phyloP scores from a whole-genome alignment of 2,329 filamentous ascomycete species.

The Fusarium clavum region DNA sequence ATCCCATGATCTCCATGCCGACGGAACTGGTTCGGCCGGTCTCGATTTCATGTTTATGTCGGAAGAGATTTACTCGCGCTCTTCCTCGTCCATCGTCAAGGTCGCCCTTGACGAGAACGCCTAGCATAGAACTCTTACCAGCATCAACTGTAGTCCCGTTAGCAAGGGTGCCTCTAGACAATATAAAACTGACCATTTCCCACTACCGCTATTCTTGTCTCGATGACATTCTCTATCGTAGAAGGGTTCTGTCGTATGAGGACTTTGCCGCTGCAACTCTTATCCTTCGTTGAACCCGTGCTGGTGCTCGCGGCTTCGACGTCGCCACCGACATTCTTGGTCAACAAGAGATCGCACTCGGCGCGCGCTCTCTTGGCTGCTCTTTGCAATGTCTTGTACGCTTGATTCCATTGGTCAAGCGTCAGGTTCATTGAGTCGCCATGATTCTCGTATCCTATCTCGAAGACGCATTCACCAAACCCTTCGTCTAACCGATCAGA shows the following conservation, averaged over 20 bases:
- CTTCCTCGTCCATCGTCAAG: conserved; percentile 95
- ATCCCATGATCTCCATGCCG: conserved; percentile 99
- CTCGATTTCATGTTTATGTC: conserved; percentile 98
- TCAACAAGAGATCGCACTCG: conserved; percentile 84
- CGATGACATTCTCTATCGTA: conserved; percentile 87
- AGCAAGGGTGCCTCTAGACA: conserved; percentile 4
- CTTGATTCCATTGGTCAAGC: conserved; percentile 78
- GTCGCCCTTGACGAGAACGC: conserved; percentile 93
- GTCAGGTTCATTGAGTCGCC: conserved; percentile 85
- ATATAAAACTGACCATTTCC: conserved; percentile 75
- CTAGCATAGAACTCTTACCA: conserved; percentile 95
- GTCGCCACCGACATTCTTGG: conserved; percentile 87
- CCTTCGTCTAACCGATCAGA: conserved; percentile 81
- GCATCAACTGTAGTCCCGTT: conserved; percentile 77
- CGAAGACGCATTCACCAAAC: conserved; percentile 89
- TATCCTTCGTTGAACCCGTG: conserved; percentile 71
- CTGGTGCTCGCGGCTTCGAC: conserved; percentile 73
- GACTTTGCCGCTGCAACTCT: conserved; percentile 84
- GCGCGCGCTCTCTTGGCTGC: conserved; percentile 75
- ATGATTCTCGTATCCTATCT: conserved; percentile 90
- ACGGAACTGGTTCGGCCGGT: conserved; percentile 95
- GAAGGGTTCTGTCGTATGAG: conserved; percentile 81
- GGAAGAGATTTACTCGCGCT: conserved; percentile 93
- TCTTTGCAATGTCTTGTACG: conserved; percentile 72
- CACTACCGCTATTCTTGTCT: conserved; percentile 95